Evolutionary conservation across 768 basidiomycete species (phyloP).

Genomic region (Neoboletus brunneissimus): DNA sequence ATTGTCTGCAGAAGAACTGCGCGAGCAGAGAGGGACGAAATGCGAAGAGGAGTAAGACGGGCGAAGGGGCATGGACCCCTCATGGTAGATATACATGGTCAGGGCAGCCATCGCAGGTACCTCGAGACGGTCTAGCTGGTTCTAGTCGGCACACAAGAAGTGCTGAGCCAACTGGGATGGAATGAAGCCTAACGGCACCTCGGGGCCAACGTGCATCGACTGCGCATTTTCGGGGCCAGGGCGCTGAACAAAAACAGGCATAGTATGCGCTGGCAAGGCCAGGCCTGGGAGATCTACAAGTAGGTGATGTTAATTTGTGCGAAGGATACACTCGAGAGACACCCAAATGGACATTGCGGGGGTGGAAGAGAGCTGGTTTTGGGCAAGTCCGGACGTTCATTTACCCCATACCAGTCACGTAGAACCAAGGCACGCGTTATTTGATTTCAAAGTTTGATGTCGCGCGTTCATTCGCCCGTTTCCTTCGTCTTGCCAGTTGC

Average conservation of each 20-base stretch:
- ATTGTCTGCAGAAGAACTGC: background rate
- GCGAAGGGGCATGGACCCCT: background rate
- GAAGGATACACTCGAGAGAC: background rate
- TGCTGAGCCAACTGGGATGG: background rate
- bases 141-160: background rate
- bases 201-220: constrained; percentile 5
- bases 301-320: background rate
- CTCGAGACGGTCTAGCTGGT: background rate
- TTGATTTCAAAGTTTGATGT: no score
- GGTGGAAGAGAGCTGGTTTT: no score
- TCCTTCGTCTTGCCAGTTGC: no score
- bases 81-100: background rate
- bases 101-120: no score
- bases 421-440: no score
- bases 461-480: no score
- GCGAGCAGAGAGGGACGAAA: no score
- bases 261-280: background rate
- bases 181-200: background rate
- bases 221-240: background rate
- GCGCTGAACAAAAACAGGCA: background rate
- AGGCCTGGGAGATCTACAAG: background rate
- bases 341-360: background rate
- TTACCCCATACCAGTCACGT: no score
- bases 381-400: no score
- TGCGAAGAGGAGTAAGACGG: background rate